Evolutionary conservation across 768 basidiomycete genomes (phyloP).

Genomic region (Russula abietina): DNA sequence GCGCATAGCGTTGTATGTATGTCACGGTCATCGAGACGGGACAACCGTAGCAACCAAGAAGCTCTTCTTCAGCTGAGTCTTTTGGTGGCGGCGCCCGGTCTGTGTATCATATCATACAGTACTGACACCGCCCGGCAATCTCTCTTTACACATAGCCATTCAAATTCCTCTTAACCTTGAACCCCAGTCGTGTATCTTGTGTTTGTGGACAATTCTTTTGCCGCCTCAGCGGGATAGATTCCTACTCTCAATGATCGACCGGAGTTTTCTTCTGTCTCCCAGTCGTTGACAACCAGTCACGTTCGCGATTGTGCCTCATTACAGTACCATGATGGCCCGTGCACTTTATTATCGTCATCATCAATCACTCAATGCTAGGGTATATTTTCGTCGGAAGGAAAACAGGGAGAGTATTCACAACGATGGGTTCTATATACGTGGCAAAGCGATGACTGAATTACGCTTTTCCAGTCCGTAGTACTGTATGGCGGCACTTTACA

Average conservation of each 20-base stretch:
- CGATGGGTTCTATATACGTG: neutral
- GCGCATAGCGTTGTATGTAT: conserved; percentile 12
- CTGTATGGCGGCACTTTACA: neutral
- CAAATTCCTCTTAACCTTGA: neutral
- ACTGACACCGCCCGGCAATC: neutral
- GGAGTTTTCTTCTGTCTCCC: neutral
- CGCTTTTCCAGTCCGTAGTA: conserved; percentile 5
- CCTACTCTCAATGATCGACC: no score
- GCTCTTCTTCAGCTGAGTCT: neutral
- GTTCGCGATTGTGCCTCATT: no score
- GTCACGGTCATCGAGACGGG: conserved; percentile 8
- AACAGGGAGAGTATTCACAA: neutral
- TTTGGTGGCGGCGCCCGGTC: neutral
- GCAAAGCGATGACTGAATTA: neutral
- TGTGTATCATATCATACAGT: conserved; percentile 17
- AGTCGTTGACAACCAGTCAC: neutral
- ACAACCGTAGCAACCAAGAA: neutral
- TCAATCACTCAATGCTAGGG: conserved; percentile 2
- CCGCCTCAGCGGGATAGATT: neutral
- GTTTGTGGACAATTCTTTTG: conserved; percentile 6
- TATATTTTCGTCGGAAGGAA: conserved; percentile 3
- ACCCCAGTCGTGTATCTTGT: conserved; percentile 3
- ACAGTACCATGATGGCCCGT: neutral
- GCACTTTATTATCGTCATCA: neutral
- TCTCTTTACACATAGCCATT: neutral